Base-by-base conservation (phyloP, 2,329 filamentous ascomycete genomes). In the Ophiocordyceps unilateralis region DNA sequence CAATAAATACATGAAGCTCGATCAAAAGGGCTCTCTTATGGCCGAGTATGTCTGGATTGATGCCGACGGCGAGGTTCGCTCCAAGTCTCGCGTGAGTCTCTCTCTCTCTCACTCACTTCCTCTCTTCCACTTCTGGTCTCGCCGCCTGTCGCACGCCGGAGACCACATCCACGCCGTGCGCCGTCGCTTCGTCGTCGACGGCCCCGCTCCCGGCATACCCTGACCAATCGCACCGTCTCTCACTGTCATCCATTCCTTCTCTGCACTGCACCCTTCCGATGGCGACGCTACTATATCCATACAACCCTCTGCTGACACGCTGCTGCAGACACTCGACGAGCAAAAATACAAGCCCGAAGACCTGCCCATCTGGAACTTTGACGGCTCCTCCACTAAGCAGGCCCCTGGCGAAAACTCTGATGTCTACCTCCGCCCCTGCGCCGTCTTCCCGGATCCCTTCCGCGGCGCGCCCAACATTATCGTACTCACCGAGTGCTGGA, bases 31-130 rank as follows among this genome's bases (percentile, higher is more conserved):
- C 63, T 70, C 69, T 55, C 72, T 93, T 60, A 91, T 94, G 66
- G 89, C 87, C 59, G 89, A 95, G 70, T 95, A 95, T 69, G 79
- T 95, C 72, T 95, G 89, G 89, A 82, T 95, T 62, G 88, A 95
- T 60, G 72, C 83, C 51, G 66, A 69, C 51, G 87, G 88, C 62
- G 81, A 82, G 58, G 75, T 84, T 55, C 87, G 91, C 58, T 94
- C 87, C 62, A 98, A 96, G 74, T 89, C 83, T 60, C 93, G 87
- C 76, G 89, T 95, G 73, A 73, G 85, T 72, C 50, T 51, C 46
- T 51, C 42, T 32, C 40, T 10, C 22, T 12, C 11, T 14, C 14
- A n/a, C n/a, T n/a, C n/a, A n/a, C n/a, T n/a, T n/a, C n/a, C n/a
- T n/a, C n/a, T n/a, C n/a, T n/a, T n/a, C n/a, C n/a, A n/a, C n/a